These are phyloP conservation scores for Aspergillus fumigatiaffinis DNA, from an alignment of 2,329 filamentous ascomycete genomes.

Conservation along the genomic window DNA sequence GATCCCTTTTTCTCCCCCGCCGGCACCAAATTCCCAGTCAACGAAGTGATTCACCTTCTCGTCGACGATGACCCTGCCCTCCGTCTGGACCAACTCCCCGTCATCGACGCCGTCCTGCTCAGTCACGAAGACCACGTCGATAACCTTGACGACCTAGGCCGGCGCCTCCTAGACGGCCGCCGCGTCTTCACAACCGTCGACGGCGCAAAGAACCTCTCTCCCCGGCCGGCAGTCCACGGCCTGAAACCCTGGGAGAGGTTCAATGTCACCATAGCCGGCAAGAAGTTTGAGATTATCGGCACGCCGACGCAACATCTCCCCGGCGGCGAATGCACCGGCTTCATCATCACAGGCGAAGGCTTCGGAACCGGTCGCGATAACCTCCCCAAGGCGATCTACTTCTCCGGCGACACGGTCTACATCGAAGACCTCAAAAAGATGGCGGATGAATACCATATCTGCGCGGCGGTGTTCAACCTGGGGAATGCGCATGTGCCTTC, in stretches of 20 bases:
- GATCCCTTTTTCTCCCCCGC: constrained; percentile 47
- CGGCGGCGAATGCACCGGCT: constrained; percentile 45
- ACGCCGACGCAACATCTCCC: constrained; percentile 46
- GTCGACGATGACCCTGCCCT: constrained; percentile 37
- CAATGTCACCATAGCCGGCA: constrained; percentile 25
- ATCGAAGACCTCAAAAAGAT: constrained; percentile 39
- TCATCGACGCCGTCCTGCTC: constrained; percentile 47
- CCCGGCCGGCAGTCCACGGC: constrained; percentile 41
- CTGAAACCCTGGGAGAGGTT: constrained; percentile 40
- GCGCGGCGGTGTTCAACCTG: constrained; percentile 41
- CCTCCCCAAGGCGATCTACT: constrained; percentile 46
- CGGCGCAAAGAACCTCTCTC: constrained; percentile 43
- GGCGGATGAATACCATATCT: constrained; percentile 34
- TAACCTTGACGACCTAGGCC: constrained; percentile 48
- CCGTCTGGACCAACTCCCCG: constrained; percentile 37
- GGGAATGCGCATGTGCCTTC: constrained; percentile 28
- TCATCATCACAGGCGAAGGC: constrained; percentile 34
- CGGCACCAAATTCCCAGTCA: constrained; percentile 25
- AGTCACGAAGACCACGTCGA: constrained; percentile 52
- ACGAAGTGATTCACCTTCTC: constrained; percentile 20
- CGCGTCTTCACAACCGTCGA: constrained; percentile 46
- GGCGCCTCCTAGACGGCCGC: constrained; percentile 45
- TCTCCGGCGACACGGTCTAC: constrained; percentile 50
- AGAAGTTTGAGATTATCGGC: constrained; percentile 37
- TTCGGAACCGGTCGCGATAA: constrained; percentile 38